These are phyloP conservation scores for Daldinia sp. DNA, from an alignment of 2,329 filamentous ascomycete genomes.

Conservation along the genomic window DNA sequence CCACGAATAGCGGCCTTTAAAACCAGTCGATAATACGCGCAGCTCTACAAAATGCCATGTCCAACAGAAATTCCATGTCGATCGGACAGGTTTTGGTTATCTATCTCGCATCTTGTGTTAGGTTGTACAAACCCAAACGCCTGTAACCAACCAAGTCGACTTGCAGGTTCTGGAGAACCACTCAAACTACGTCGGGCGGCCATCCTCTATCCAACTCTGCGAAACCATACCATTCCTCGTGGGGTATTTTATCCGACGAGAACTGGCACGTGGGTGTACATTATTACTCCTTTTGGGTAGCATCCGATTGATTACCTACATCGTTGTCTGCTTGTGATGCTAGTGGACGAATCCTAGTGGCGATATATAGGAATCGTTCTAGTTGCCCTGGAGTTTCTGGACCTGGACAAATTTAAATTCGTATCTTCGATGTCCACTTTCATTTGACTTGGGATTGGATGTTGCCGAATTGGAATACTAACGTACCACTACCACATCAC, in stretches of 20 bases:
- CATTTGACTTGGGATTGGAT: slow-evolving; percentile 52
- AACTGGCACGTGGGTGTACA: slow-evolving; percentile 38
- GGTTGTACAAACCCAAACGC: slow-evolving; percentile 36
- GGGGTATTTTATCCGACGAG: slow-evolving; percentile 40
- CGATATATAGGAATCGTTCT: slow-evolving; percentile 12
- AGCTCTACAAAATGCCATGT: not conserved
- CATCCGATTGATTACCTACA: slow-evolving; percentile 22
- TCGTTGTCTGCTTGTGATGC: slow-evolving; percentile 7
- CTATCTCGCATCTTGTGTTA: slow-evolving; percentile 36
- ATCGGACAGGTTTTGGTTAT: slow-evolving; percentile 18
- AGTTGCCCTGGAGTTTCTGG: not conserved
- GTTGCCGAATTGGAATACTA: slow-evolving; percentile 45
- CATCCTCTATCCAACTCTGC: slow-evolving; percentile 17
- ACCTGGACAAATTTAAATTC: slow-evolving; percentile 1
- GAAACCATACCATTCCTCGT: slow-evolving; percentile 36
- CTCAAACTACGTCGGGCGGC: slow-evolving; percentile 18
- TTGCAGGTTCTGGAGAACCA: slow-evolving; percentile 41
- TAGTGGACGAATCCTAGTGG: slow-evolving; percentile 10
- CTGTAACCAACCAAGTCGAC: slow-evolving; percentile 34
- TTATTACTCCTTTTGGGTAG: slow-evolving; percentile 34
- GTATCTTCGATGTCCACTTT: slow-evolving; percentile 43
- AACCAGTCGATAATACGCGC: not conserved
- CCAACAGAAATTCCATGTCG: slow-evolving; percentile 17
- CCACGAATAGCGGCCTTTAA: not conserved
- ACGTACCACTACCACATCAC: slow-evolving; percentile 50